These are phyloP conservation scores for Halophytophthora polymorphica DNA, from an alignment of 352 stramenopile species.

Conservation along the genomic window DNA sequence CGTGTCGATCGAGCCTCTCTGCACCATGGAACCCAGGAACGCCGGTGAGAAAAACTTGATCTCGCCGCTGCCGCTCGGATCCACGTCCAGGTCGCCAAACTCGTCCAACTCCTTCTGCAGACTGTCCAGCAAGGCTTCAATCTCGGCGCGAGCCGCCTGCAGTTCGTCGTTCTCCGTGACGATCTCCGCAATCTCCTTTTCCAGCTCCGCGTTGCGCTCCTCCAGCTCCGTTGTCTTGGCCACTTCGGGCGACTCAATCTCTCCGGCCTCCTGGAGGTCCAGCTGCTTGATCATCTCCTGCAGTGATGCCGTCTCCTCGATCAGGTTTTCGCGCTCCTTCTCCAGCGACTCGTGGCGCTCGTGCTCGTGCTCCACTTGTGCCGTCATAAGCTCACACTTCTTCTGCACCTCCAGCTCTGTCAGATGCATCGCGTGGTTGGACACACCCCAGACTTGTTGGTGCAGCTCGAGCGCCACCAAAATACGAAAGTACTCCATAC, in stretches of 20 bases:
- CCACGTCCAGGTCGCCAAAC: constrained; percentile 58
- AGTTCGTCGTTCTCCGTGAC: constrained; percentile 72
- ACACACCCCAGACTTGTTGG: constrained; percentile 70
- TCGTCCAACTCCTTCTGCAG: constrained; percentile 66
- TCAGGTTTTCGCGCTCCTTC: constrained; percentile 58
- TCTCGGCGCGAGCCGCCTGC: constrained; percentile 36
- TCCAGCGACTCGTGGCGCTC: constrained; percentile 43
- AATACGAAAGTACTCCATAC: constrained; percentile 75
- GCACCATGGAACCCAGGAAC: constrained; percentile 61
- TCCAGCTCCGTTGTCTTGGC: constrained; percentile 51
- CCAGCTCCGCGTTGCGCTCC: constrained; percentile 46
- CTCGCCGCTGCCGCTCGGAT: constrained; percentile 29
- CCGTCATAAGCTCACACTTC: constrained; percentile 53
- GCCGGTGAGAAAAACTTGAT: constrained; percentile 70
- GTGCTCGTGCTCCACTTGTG: constrained; percentile 43
- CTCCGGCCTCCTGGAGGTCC: constrained; percentile 44
- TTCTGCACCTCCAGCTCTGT: constrained; percentile 48
- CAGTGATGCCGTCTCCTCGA: constrained; percentile 49
- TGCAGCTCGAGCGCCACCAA: constrained; percentile 76
- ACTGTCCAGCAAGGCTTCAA: constrained; percentile 54
- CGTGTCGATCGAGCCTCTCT: constrained; percentile 62
- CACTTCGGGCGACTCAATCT: constrained; percentile 67
- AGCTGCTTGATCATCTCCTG: constrained; percentile 63
- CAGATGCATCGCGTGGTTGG: constrained; percentile 43
- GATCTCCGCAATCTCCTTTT: constrained; percentile 71